These are phyloP conservation scores for Plantago elongata DNA, from an alignment of 257 asterid species.

Conservation along the genomic window DNA sequence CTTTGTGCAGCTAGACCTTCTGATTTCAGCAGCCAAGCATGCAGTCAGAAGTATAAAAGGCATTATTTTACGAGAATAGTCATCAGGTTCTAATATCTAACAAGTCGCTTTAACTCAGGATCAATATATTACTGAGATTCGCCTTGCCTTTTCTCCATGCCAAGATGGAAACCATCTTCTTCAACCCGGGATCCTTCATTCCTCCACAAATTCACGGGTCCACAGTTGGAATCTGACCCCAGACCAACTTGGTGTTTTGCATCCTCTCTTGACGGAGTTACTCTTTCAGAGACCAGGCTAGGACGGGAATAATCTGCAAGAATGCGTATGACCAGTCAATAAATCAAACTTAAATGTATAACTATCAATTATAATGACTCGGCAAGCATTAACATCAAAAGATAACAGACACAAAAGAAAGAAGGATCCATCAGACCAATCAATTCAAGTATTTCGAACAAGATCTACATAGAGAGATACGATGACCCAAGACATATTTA, in stretches of 20 bases:
- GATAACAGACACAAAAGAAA: not conserved
- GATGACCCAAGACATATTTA: no score
- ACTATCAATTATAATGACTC: not conserved
- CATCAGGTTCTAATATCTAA: no score
- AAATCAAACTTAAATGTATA: slow-evolving; percentile 6
- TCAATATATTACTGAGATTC: slow-evolving; percentile 60
- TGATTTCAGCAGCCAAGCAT: no score
- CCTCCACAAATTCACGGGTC: slow-evolving; percentile 51
- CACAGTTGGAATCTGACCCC: slow-evolving; percentile 54
- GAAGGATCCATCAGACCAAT: not conserved
- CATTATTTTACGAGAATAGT: no score
- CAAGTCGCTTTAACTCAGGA: slow-evolving; percentile 15
- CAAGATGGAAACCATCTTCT: slow-evolving; percentile 50
- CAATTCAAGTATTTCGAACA: not conserved
- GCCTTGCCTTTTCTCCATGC: slow-evolving; percentile 72
- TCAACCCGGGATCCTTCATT: slow-evolving; percentile 44
- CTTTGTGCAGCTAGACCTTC: no score
- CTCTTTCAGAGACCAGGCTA: slow-evolving; percentile 62
- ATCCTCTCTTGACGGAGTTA: slow-evolving; percentile 36
- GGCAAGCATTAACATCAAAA: not conserved
- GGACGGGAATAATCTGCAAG: slow-evolving; percentile 62
- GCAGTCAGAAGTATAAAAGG: no score
- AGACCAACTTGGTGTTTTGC: slow-evolving; percentile 50
- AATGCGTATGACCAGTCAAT: slow-evolving; percentile 23
- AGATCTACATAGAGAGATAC: not conserved